Evolutionary conservation across 73 alveolate species (phyloP), one percentile per base, ranked within the genome.

Genomic region (Urostyla sp.): DNA sequence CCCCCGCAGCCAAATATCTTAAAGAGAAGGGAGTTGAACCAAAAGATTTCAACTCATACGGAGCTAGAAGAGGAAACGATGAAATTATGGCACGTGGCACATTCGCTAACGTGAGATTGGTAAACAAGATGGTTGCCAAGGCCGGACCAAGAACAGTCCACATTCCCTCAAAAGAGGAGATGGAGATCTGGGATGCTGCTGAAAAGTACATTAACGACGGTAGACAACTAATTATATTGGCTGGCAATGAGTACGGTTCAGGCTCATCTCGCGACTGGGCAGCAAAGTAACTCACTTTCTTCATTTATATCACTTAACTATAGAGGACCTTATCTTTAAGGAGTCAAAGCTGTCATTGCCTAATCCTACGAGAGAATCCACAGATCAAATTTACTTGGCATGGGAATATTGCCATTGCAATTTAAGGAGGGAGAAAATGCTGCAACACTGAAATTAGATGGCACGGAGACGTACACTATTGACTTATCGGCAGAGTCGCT

Each of bases 231-330:
- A 90, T 92, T 48, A 84, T 95, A 13, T 55, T 95, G 13, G 99
- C 99, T 76, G 99, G 99, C 8, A 57, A 91, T 66, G 98, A 95
- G 60, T 95, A 95, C 52, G 99, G 99, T 35, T 85, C 96, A 43
- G 99, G 99, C 51, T 82, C 96, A 20, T 90, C 98, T 16, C 91
- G 98, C 72, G 99, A 93, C 79, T 95, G 99, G 99, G 99, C 99
- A 55, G 98, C 99, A 32, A 95, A 95, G 93, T n/a, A n/a, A n/a
- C n/a, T n/a, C n/a, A n/a, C n/a, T n/a, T n/a, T n/a, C n/a, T n/a
- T n/a, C n/a, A n/a, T n/a, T n/a, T n/a, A 55, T 66, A 48, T 10
- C n/a, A n/a, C n/a, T n/a, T n/a, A n/a, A n/a, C n/a, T n/a, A n/a
- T n/a, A n/a, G n/a, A n/a, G 87, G 79, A 27, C 89, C 85, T 16